Percentiles rank a stretch among this genome's conserved stretches.
Evolutionary conservation across 2,329 filamentous ascomycete genomes (phyloP).

Genomic region (Ophioceras dolichostomum): DNA sequence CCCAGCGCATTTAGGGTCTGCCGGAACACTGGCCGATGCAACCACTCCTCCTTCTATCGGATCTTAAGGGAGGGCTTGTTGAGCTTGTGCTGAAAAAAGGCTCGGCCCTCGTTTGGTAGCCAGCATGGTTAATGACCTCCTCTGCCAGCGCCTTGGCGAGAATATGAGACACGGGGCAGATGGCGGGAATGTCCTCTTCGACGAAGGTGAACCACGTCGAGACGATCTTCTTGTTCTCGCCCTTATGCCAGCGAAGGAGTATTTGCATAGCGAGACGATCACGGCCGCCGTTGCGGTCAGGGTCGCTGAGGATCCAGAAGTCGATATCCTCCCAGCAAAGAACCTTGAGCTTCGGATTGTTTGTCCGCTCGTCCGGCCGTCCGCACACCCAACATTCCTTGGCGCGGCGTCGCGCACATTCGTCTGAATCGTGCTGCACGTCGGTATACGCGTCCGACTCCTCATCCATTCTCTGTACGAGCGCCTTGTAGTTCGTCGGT

Average conservation of each 20-base stretch:
- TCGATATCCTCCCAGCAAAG: slow-evolving; percentile 9
- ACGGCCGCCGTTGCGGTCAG: slow-evolving; percentile 4
- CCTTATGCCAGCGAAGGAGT: slow-evolving; percentile 5
- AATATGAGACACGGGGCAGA: slow-evolving; percentile 7
- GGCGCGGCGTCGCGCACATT: slow-evolving; percentile 1
- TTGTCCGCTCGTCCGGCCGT: slow-evolving; percentile 2
- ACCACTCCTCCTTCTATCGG: slow-evolving; percentile 4
- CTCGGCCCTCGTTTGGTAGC: slow-evolving; percentile 4
- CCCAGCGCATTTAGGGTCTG: slow-evolving; percentile 2
- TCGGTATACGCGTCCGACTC: slow-evolving; percentile 7
- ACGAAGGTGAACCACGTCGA: slow-evolving; percentile 6
- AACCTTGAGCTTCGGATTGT: slow-evolving; percentile 4
- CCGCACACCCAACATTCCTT: slow-evolving; percentile 6
- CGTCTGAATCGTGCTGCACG: slow-evolving; percentile 1
- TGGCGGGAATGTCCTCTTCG: slow-evolving; percentile 5
- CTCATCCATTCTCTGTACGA: slow-evolving; percentile 4
- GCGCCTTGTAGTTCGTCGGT: slow-evolving; percentile 1
- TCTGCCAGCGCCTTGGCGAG: slow-evolving; percentile 4
- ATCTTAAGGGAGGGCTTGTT: slow-evolving; percentile 4
- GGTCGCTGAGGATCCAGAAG: slow-evolving; percentile 6
- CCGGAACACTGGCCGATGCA: slow-evolving; percentile 5
- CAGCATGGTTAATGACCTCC: slow-evolving; percentile 4
- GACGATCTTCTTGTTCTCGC: slow-evolving; percentile 5
- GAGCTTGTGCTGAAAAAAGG: slow-evolving; percentile 6
- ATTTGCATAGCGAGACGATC: slow-evolving; percentile 6